These are phyloP conservation scores for Cicer pinnatifidum DNA, from an alignment of 306 rosid species.

Conservation along the genomic window DNA sequence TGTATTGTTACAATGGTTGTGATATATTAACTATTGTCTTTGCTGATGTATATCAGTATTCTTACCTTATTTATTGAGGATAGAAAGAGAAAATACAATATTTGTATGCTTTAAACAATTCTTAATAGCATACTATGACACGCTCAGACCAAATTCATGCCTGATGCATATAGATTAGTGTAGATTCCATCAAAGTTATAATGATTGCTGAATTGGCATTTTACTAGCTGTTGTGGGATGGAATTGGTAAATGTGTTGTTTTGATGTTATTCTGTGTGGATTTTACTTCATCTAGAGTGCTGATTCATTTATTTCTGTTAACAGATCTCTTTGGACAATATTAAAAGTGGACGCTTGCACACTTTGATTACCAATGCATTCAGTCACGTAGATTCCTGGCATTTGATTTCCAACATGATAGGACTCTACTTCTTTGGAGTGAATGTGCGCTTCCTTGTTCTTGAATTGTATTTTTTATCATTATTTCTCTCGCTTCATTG, in stretches of 20 bases:
- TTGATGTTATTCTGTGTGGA: constrained; percentile 35
- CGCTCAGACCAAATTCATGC: constrained; percentile 28
- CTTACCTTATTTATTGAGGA: constrained; percentile 14
- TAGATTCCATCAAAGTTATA: constrained; percentile 24
- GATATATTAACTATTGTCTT: constrained; percentile 13
- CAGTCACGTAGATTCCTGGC: constrained; percentile 71
- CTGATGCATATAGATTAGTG: constrained; percentile 1
- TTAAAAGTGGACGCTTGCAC: constrained; percentile 75
- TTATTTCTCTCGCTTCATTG: constrained; percentile 14
- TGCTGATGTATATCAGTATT: constrained; percentile 1
- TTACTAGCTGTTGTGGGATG: constrained; percentile 35
- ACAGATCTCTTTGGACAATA: constrained; percentile 78
- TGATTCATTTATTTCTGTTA: constrained; percentile 46
- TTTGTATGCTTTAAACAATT: constrained; percentile 31
- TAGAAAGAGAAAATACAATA: neutral
- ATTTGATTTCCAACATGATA: constrained; percentile 76
- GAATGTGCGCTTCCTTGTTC: constrained; percentile 59
- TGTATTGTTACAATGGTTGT: constrained; percentile 4
- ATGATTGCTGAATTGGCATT: constrained; percentile 31
- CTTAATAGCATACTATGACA: constrained; percentile 10
- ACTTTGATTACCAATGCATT: constrained; percentile 87
- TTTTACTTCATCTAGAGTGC: constrained; percentile 40
- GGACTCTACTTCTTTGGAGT: constrained; percentile 89
- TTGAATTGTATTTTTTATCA: constrained; percentile 34
- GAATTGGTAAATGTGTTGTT: constrained; percentile 31